A percentile compares a stretch with the other conserved stretches of the same genome.
Conservation (phyloP, 2,329 filamentous ascomycete species). For the Alternaria sp. region DNA sequence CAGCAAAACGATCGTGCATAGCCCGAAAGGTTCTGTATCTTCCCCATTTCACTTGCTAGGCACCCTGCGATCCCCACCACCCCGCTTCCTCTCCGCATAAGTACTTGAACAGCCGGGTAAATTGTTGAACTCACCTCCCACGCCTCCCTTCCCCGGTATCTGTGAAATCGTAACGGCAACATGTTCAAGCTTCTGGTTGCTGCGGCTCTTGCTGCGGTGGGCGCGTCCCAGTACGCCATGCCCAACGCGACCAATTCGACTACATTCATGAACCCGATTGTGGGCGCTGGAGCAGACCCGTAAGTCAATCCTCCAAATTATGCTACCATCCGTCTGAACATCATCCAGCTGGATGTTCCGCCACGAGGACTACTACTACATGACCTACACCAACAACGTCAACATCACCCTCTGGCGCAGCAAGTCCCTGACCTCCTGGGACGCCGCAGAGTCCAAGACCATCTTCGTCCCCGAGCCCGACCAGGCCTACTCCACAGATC, state of each 20-base stretch:
- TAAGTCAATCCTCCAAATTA: constrained; percentile 24
- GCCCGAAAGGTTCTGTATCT: not conserved
- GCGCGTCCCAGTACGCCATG: constrained; percentile 24
- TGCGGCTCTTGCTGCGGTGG: constrained; percentile 25
- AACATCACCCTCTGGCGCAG: constrained; percentile 54
- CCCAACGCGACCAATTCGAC: constrained; percentile 21
- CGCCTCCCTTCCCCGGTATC: not conserved
- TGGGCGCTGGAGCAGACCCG: constrained; percentile 53
- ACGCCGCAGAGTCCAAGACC: constrained; percentile 51
- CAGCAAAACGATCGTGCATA: not conserved
- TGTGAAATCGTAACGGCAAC: not conserved
- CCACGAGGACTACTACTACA: constrained; percentile 52
- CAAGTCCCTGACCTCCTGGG: constrained; percentile 52
- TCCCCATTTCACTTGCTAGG: constrained; percentile 7
- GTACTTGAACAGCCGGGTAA: not conserved
- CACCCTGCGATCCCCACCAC: constrained; percentile 3
- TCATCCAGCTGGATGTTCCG: constrained; percentile 50
- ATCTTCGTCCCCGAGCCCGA: constrained; percentile 52
- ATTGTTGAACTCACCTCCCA: not conserved
- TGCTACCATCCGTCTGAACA: not conserved
- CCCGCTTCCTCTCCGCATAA: constrained; percentile 11
- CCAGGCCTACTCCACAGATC: constrained; percentile 54
- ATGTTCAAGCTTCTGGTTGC: constrained; percentile 29
- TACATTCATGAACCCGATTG: constrained; percentile 56
- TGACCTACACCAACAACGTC: constrained; percentile 53